Conservation (phyloP, 1,139 yeast species). For the Saccharomyces hybrid region DNA sequence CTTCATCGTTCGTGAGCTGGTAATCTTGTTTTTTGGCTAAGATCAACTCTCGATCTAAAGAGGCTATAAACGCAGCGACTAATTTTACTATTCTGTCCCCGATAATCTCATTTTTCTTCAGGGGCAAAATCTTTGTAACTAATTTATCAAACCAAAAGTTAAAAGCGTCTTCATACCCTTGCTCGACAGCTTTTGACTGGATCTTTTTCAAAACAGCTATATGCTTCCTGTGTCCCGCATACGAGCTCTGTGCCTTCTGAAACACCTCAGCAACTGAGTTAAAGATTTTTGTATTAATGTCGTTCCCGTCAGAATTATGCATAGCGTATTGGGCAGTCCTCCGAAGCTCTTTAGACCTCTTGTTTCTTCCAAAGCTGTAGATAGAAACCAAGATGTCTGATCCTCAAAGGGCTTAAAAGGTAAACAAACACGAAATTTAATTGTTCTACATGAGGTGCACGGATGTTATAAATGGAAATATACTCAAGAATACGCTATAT, state of each 20-base stretch:
- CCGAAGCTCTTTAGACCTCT: background rate
- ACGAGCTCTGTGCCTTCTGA: slow-evolving; percentile 68
- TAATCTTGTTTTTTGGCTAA: slow-evolving; percentile 36
- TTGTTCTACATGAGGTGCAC: background rate
- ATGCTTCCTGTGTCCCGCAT: slow-evolving; percentile 72
- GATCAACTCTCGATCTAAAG: slow-evolving; percentile 22
- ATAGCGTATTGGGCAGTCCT: background rate
- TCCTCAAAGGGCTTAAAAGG: background rate
- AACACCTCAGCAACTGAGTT: slow-evolving; percentile 59
- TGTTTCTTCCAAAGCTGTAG: background rate
- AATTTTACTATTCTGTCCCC: slow-evolving; percentile 79
- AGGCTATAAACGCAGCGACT: slow-evolving; percentile 54
- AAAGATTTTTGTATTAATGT: slow-evolving; percentile 32
- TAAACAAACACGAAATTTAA: background rate
- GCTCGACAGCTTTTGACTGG: slow-evolving; percentile 49
- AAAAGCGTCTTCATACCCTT: slow-evolving; percentile 52
- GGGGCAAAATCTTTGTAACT: slow-evolving; percentile 55
- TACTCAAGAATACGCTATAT: background rate
- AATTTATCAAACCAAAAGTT: slow-evolving; percentile 51
- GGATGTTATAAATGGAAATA: background rate
- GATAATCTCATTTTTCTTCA: slow-evolving; percentile 61
- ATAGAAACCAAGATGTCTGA: background rate
- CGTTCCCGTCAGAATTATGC: slow-evolving; percentile 7
- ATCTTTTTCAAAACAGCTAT: slow-evolving; percentile 55
- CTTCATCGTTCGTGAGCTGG: slow-evolving; percentile 32